phyloP scores from a whole-genome alignment of 495 filamentous ascomycete species.

The Trichocladium uniseriatum region DNA sequence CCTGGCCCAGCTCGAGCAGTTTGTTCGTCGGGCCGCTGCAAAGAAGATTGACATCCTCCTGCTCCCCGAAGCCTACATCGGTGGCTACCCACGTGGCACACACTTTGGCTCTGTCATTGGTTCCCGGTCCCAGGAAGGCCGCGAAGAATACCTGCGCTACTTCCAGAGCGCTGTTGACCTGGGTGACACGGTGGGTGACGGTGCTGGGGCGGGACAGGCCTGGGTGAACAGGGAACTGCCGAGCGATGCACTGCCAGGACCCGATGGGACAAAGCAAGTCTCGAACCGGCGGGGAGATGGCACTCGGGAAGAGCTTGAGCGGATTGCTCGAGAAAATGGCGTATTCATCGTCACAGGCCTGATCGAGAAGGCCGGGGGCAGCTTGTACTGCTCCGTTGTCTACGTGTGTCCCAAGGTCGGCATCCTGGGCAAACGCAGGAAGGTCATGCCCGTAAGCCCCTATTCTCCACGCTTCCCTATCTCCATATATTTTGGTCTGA shows the following conservation, averaged over 20 bases:
- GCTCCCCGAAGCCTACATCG: constrained; percentile 89
- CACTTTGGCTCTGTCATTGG: constrained; percentile 70
- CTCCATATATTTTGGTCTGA: not conserved
- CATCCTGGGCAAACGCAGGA: constrained; percentile 75
- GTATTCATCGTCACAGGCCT: constrained; percentile 74
- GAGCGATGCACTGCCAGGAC: constrained; percentile 41
- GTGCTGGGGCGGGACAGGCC: constrained; percentile 54
- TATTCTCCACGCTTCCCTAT: not conserved
- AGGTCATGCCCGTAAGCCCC: constrained; percentile 70
- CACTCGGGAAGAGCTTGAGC: constrained; percentile 71
- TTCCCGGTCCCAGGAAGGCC: constrained; percentile 52
- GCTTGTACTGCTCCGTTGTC: constrained; percentile 72
- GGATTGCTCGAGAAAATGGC: constrained; percentile 60
- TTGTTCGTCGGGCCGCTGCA: constrained; percentile 42
- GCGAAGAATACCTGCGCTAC: constrained; percentile 78
- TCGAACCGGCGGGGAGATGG: constrained; percentile 66
- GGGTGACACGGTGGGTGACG: constrained; percentile 64
- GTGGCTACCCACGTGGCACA: constrained; percentile 83
- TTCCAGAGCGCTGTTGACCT: constrained; percentile 73
- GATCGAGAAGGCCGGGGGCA: constrained; percentile 72
- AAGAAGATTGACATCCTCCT: constrained; percentile 66
- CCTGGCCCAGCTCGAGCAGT: constrained; percentile 51
- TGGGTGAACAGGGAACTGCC: constrained; percentile 60
- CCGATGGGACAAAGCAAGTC: constrained; percentile 46
- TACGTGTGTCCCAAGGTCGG: constrained; percentile 72